Evolutionary conservation across 768 basidiomycete species (phyloP).

Genomic region (Tephrocybe sp.): DNA sequence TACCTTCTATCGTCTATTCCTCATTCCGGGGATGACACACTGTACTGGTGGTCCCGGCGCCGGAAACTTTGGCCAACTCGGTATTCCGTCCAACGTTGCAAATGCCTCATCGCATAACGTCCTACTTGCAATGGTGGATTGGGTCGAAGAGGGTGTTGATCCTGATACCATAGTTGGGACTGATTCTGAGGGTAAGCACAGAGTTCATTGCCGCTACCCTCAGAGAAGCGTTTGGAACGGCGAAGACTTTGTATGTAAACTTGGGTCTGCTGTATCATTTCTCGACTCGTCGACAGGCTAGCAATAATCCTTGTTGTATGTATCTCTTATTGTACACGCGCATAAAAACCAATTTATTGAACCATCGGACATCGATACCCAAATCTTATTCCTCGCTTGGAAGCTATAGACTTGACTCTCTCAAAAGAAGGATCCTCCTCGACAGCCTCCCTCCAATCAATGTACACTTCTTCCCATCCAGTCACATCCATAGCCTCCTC

Average conservation of each 20-base stretch:
- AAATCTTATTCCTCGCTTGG: too few relatives aligned
- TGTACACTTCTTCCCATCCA: too few relatives aligned
- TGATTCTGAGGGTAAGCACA: not conserved
- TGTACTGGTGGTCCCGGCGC: conserved; percentile 12
- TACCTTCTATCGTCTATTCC: conserved; percentile 12
- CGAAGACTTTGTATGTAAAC: not conserved
- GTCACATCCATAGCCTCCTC: too few relatives aligned
- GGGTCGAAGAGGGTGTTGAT: conserved; percentile 9
- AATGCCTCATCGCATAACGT: conserved; percentile 12
- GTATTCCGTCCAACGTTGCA: not conserved
- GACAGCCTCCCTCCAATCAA: too few relatives aligned
- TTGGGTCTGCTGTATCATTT: not conserved
- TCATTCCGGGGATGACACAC: conserved; percentile 13
- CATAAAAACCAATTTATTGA: too few relatives aligned
- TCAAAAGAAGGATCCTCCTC: too few relatives aligned
- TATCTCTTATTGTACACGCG: too few relatives aligned
- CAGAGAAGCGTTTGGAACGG: conserved; percentile 2
- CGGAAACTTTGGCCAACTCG: conserved; percentile 11
- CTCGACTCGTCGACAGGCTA: not conserved
- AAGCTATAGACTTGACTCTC: too few relatives aligned
- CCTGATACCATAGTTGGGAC: not conserved
- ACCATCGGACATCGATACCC: too few relatives aligned
- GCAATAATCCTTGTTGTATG: not conserved
- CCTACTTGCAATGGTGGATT: conserved; percentile 10
- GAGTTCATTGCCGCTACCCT: conserved; percentile 1